phyloP scores from a whole-genome alignment of 345 rosid species.

The Gossypium thurberi region DNA sequence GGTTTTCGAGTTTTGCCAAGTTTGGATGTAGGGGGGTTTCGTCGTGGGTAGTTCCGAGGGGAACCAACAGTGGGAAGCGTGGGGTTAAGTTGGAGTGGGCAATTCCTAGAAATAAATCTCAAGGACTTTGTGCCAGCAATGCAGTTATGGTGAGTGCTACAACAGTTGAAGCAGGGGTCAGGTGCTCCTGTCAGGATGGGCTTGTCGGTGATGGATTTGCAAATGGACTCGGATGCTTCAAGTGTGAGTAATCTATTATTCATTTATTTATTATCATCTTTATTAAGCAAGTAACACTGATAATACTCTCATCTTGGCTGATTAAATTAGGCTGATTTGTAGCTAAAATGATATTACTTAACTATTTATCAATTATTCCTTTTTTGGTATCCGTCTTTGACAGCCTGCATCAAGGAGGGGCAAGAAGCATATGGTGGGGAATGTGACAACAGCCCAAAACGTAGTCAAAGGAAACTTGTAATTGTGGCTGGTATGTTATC shows the following conservation, averaged over 20 bases:
- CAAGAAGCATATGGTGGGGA: conserved; percentile 40
- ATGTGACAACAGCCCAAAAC: conserved; percentile 32
- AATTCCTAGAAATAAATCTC: conserved; percentile 47
- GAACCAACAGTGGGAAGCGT: conserved; percentile 45
- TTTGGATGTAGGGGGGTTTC: conserved; percentile 79
- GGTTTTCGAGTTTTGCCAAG: conserved; percentile 56
- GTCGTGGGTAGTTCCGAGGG: conserved; percentile 61
- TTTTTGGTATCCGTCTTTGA: neutral
- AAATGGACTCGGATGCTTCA: conserved; percentile 58
- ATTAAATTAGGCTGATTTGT: conserved; percentile 2
- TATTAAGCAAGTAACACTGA: no score
- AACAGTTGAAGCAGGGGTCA: conserved; percentile 41
- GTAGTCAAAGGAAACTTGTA: conserved; percentile 33
- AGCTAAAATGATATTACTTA: neutral
- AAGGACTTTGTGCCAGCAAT: conserved; percentile 35
- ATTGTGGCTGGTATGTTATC: conserved; percentile 50
- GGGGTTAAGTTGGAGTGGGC: conserved; percentile 90
- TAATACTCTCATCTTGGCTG: neutral
- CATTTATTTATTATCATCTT: neutral
- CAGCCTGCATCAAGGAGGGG: conserved; percentile 65
- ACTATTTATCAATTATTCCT: neutral
- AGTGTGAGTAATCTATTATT: conserved; percentile 36
- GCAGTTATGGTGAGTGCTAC: conserved; percentile 57
- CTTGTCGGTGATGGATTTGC: conserved; percentile 66
- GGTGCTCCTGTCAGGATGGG: conserved; percentile 67